These are phyloP conservation scores for Coemansia sp. DNA, from an alignment of 192 early-diverging fungal species.

Conservation along the genomic window DNA sequence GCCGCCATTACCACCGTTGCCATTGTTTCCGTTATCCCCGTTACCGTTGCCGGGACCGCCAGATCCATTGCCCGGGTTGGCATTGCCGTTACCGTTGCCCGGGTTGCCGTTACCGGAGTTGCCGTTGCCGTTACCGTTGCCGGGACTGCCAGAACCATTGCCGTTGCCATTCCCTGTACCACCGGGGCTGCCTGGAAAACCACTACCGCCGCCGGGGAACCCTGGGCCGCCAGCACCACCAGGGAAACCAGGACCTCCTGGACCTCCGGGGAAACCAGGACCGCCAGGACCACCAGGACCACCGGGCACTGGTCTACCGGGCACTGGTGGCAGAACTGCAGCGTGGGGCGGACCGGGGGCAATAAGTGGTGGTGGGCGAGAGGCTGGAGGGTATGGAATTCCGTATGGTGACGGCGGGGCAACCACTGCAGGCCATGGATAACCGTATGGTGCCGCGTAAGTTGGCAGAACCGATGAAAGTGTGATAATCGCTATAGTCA, in stretches of 20 bases:
- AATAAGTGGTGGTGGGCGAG: slow-evolving; percentile 16
- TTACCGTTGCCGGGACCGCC: slow-evolving; percentile 7
- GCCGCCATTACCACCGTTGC: slow-evolving; percentile 4
- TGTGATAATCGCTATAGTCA: slow-evolving; percentile 34
- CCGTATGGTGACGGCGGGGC: slow-evolving; percentile 22
- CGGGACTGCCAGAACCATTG: background rate
- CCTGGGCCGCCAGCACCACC: slow-evolving; percentile 16
- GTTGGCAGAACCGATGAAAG: slow-evolving; percentile 26
- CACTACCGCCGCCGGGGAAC: slow-evolving; percentile 16
- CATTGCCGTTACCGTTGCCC: slow-evolving; percentile 7
- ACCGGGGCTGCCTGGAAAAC: slow-evolving; percentile 9
- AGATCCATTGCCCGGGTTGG: background rate
- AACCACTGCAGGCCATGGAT: slow-evolving; percentile 37
- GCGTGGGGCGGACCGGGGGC: slow-evolving; percentile 15
- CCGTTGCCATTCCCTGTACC: slow-evolving; percentile 9
- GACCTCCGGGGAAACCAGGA: slow-evolving; percentile 15
- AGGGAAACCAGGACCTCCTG: slow-evolving; percentile 9
- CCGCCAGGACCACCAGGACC: slow-evolving; percentile 15
- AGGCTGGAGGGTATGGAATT: background rate
- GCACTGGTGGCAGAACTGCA: background rate
- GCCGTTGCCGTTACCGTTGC: slow-evolving; percentile 7
- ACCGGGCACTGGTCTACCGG: slow-evolving; percentile 7
- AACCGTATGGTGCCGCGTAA: slow-evolving; percentile 10
- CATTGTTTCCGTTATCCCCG: slow-evolving; percentile 9
- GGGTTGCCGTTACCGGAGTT: slow-evolving; percentile 1